Evolutionary conservation across 2,329 filamentous ascomycete species (phyloP).

Genomic region (Penicillium sp.): DNA sequence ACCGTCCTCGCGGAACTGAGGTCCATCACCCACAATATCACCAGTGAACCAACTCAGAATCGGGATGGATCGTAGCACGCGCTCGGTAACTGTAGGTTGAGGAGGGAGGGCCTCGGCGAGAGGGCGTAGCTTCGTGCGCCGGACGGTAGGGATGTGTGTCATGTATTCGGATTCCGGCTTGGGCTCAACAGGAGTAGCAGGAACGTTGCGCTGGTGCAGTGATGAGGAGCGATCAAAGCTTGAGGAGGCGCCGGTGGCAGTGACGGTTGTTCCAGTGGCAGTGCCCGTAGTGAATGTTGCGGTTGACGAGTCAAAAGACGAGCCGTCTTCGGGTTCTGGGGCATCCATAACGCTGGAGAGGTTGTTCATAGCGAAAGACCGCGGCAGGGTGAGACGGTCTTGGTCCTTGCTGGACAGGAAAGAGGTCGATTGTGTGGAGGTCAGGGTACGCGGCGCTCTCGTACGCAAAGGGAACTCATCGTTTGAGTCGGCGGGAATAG

Average conservation of each 20-base stretch:
- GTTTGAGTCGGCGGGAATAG: slow-evolving; percentile 54
- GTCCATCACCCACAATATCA: slow-evolving; percentile 49
- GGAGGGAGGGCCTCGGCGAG: slow-evolving; percentile 70
- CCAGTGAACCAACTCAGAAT: slow-evolving; percentile 71
- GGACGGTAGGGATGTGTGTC: slow-evolving; percentile 65
- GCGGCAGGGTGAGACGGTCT: slow-evolving; percentile 38
- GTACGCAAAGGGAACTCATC: slow-evolving; percentile 25
- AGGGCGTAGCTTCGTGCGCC: slow-evolving; percentile 64
- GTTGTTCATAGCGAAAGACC: slow-evolving; percentile 42
- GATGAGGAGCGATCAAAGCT: slow-evolving; percentile 10
- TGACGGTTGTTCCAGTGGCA: slow-evolving; percentile 27
- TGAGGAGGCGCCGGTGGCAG: slow-evolving; percentile 4
- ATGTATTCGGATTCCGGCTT: slow-evolving; percentile 48
- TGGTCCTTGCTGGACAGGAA: slow-evolving; percentile 32
- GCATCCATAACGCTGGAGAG: slow-evolving; percentile 29
- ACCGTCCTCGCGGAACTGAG: slow-evolving; percentile 46
- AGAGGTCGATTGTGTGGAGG: slow-evolving; percentile 35
- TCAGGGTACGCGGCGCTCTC: slow-evolving; percentile 36
- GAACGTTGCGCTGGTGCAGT: slow-evolving; percentile 29
- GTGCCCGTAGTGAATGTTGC: slow-evolving; percentile 46
- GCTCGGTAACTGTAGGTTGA: slow-evolving; percentile 64
- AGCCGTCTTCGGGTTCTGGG: slow-evolving; percentile 28
- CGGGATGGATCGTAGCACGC: slow-evolving; percentile 65
- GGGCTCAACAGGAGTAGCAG: slow-evolving; percentile 23
- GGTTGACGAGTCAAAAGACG: slow-evolving; percentile 37